Conservation (phyloP, 2,329 filamentous ascomycete species). For the Calonectria hongkongensis region DNA sequence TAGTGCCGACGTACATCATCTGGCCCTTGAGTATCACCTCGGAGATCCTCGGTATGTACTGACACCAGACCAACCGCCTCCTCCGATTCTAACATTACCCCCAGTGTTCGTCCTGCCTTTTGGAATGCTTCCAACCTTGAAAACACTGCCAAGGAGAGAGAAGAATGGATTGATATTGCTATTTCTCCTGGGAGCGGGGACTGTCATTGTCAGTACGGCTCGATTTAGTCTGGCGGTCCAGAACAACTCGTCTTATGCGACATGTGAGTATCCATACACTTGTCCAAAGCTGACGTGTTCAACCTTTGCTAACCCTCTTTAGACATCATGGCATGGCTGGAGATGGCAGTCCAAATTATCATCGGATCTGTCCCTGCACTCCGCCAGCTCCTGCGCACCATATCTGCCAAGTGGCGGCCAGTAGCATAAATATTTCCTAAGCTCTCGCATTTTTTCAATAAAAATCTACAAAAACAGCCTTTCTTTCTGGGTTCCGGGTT, state of each 20-base stretch:
- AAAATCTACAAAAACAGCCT: too few species aligned
- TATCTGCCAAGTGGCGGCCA: constrained; percentile 10
- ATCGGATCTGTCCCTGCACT: constrained; percentile 19
- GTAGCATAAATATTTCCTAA: neutral
- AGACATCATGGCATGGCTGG: constrained; percentile 20
- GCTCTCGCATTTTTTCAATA: too few species aligned
- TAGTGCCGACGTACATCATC: neutral
- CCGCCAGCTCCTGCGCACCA: neutral
- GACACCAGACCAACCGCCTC: rapidly evolving
- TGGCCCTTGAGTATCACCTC: constrained; percentile 11
- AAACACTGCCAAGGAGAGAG: neutral
- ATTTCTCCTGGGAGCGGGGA: constrained; percentile 9
- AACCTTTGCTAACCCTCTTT: neutral
- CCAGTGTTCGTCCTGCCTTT: constrained; percentile 1
- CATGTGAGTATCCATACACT: neutral
- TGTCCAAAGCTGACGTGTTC: neutral
- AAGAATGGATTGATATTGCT: constrained; percentile 10
- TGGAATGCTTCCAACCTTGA: constrained; percentile 2
- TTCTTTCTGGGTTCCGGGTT: too few species aligned
- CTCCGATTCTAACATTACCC: neutral
- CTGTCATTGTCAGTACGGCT: constrained; percentile 2
- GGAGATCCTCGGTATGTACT: neutral
- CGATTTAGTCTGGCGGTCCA: neutral
- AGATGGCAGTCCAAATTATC: constrained; percentile 19
- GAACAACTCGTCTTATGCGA: neutral